Conservation (phyloP, 345 rosid genomes). For the Arabis alpina region DNA sequence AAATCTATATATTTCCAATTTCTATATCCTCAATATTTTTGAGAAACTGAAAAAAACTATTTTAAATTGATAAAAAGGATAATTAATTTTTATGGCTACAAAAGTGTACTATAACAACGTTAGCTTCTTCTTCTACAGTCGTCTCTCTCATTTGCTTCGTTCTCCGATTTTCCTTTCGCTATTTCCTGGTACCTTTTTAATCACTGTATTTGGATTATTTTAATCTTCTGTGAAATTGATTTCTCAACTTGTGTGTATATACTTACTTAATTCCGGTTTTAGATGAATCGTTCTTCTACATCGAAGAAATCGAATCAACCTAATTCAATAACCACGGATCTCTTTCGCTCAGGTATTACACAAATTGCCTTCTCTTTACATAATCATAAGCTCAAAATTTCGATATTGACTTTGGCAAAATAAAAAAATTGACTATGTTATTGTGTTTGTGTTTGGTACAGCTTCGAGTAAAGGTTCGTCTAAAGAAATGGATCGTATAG, state of each 20-base stretch:
- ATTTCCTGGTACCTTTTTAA: background rate
- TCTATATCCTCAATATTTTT: too few relatives aligned
- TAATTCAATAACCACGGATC: slow-evolving; percentile 69
- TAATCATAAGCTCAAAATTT: too few relatives aligned
- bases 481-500: slow-evolving; percentile 78
- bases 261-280: slow-evolving; percentile 31
- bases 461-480: slow-evolving; percentile 75
- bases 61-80: too few relatives aligned
- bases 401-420: too few relatives aligned
- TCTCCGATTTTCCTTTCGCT: background rate
- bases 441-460: slow-evolving; percentile 34
- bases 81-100: too few relatives aligned
- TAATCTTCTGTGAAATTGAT: background rate
- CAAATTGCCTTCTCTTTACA: too few relatives aligned
- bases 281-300: slow-evolving; percentile 81
- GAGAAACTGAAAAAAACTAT: too few relatives aligned
- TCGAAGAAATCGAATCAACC: slow-evolving; percentile 72
- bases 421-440: too few relatives aligned
- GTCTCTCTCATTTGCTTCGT: background rate
- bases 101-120: too few relatives aligned
- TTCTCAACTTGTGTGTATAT: slow-evolving; percentile 17
- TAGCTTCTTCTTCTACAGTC: background rate
- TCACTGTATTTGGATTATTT: background rate
- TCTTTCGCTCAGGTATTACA: slow-evolving; percentile 61
- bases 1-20: too few relatives aligned